Base-by-base conservation (phyloP, 2,329 filamentous ascomycete genomes). In the Talaromyces sp. region DNA sequence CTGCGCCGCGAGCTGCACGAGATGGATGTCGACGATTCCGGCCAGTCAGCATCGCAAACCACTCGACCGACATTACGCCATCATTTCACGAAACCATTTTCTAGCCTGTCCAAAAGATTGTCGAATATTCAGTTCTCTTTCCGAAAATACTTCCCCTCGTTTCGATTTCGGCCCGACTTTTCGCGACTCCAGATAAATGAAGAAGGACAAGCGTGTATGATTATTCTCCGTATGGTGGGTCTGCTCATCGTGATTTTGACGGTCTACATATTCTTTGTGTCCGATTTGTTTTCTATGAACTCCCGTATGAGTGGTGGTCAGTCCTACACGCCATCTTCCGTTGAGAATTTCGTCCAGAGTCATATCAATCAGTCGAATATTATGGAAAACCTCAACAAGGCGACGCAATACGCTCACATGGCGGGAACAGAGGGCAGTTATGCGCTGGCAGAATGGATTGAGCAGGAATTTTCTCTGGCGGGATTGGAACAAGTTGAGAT, bases 341-440 rank as follows among this genome's bases (percentile, higher is more conserved):
- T 97, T 61, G 86, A 91, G 59, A 80, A 84, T 61, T 90, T 88
- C 74, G 83, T 95, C 27, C 86, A 94, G 72, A 80, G 82, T 54
- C 86, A 85, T 67, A 84, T 96, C 65, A 88, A 95, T 69, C 80
- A 85, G 58, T 81, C 81, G 61, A 81, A 83, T 56, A 88, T 94
- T 72, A 83, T 86, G 64, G 87, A 90, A 46, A 89, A 90, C 61
- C 77, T 96, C 62, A 80, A 84, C 68, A 89, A 92, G 69, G 86
- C 93, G 64, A 93, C 91, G 4, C 84, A 84, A 59, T 96, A 90
- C 71, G 90, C 94, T 63, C 94, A 97, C 74, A 82, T 97, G 63
- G 94, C 91, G 2, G 94, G 94, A n/a, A 96, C 92, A 3, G 88
- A 96, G 77, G 94, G 94, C 54, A 93, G 95, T 76, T 92, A 88